Conservation (phyloP, 2,329 filamentous ascomycete genomes). For the Colletotrichum costaricense region DNA sequence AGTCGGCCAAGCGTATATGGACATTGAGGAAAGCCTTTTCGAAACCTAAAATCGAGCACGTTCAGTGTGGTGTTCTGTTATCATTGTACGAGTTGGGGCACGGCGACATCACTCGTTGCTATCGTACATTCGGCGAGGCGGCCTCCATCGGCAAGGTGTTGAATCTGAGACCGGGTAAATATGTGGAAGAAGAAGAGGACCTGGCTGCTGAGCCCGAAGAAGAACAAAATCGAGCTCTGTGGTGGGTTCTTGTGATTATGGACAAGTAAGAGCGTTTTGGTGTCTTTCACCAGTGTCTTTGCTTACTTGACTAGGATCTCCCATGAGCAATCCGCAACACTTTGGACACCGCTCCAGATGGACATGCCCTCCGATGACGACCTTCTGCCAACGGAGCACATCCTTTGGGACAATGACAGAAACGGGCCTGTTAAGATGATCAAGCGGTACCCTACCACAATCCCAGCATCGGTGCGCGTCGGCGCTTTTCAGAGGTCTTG, state of each 20-base stretch:
- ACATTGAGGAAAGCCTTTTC: conserved; percentile 48
- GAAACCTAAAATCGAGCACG: conserved; percentile 50
- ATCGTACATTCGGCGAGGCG: conserved; percentile 54
- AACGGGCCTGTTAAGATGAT: conserved; percentile 38
- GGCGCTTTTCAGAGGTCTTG: conserved; percentile 49
- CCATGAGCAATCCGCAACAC: conserved; percentile 46
- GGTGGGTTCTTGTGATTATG: conserved; percentile 57
- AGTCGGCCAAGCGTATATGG: conserved; percentile 51
- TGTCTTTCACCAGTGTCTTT: not conserved
- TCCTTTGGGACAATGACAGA: conserved; percentile 45
- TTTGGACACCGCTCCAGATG: conserved; percentile 48
- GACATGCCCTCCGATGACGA: conserved; percentile 49
- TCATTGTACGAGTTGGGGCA: conserved; percentile 58
- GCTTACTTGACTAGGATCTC: conserved; percentile 40
- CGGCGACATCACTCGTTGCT: conserved; percentile 53
- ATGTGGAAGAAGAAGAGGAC: conserved; percentile 45
- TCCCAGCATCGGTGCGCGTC: conserved; percentile 44
- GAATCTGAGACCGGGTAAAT: conserved; percentile 50
- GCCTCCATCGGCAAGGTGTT: conserved; percentile 50
- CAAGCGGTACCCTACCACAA: conserved; percentile 42
- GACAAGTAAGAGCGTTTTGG: conserved; percentile 50
- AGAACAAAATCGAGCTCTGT: conserved; percentile 53
- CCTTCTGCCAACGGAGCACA: conserved; percentile 47
- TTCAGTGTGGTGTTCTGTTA: conserved; percentile 54
- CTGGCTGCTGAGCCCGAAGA: conserved; percentile 44